phyloP scores from a whole-genome alignment of 305 asterid genomes.

The Fraxinus platypoda region DNA sequence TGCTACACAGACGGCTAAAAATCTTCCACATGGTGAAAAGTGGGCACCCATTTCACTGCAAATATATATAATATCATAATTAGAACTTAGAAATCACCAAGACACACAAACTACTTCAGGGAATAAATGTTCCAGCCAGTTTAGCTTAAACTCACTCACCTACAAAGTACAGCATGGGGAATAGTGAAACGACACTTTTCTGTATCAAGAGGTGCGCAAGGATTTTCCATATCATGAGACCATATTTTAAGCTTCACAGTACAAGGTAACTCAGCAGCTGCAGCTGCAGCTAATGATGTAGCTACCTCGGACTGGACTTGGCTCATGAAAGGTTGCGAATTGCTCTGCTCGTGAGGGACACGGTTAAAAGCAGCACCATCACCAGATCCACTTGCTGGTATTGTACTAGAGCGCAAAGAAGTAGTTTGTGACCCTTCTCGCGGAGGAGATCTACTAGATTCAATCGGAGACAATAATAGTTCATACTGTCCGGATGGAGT shows the following conservation, averaged over 20 bases:
- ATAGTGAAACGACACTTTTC: slow-evolving; percentile 69
- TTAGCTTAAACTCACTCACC: slow-evolving; percentile 43
- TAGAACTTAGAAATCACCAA: slow-evolving; percentile 12
- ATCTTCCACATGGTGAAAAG: slow-evolving; percentile 98
- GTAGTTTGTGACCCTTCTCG: slow-evolving; percentile 56
- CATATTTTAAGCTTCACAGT: slow-evolving; percentile 93
- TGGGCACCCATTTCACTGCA: slow-evolving; percentile 98
- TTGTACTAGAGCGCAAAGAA: slow-evolving; percentile 53
- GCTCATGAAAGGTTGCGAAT: slow-evolving; percentile 54
- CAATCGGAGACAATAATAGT: slow-evolving; percentile 75
- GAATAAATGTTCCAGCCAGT: slow-evolving; percentile 17
- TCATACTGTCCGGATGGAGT: slow-evolving; percentile 90
- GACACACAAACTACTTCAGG: slow-evolving; percentile 1
- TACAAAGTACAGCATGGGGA: slow-evolving; percentile 95
- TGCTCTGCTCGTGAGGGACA: slow-evolving; percentile 48
- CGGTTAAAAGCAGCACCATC: slow-evolving; percentile 45
- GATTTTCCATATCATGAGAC: slow-evolving; percentile 77
- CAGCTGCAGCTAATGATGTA: slow-evolving; percentile 76
- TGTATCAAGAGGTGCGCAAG: slow-evolving; percentile 67
- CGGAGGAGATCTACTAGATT: slow-evolving; percentile 46
- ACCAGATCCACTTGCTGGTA: slow-evolving; percentile 42
- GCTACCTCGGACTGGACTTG: slow-evolving; percentile 86
- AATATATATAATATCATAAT: slow-evolving; percentile 20
- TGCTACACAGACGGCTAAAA: slow-evolving; percentile 94
- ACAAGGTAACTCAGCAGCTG: slow-evolving; percentile 93